Evolutionary conservation across 805 yeast species (phyloP), one percentile per base, ranked within the genome.

Genomic region (Clavispora carvajalis): DNA sequence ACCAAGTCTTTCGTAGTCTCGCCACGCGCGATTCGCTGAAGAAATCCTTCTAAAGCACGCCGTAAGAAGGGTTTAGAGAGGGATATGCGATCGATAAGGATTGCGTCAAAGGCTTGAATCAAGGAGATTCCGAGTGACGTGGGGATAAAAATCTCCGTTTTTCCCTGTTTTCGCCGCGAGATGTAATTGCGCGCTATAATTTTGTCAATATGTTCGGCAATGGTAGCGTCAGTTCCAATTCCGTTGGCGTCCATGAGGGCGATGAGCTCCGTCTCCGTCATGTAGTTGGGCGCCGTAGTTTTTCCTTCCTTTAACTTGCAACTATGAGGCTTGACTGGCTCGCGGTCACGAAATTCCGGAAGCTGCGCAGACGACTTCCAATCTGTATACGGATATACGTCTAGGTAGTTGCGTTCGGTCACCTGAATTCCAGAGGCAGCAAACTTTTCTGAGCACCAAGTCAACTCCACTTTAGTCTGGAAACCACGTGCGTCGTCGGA

Each of bases 141-240:
- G 0, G 99, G 99, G 5, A 83, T 65, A 11, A 93, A 61, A 37
- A 69, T 67, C 38, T 67, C 71, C 1, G 64, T 63, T 18, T 67
- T 51, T 16, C 65, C 62, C 33, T 53, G 50, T 33, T 60, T 65
- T 39, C 58, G 63, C 48, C 73, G 79, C 13, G 60, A 63, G 4
- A 86, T 76, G 53, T 90, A 95, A 15, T 79, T 78, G 39, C 99
- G 64, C 9, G 60, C 59, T 22, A 75, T 63, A 33, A 93, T 80
- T 55, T 85, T 90, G 43, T 85, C 89, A 28, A 93, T 93, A 61
- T 93, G 99, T 33, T 93, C 99, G 0, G 98, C 99, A 62, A 93
- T 95, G 0, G 99, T 93, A 1, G 99, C 99, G 67, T 93, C 99
- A 0, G 99, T 93, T 2, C 99, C 99, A 34, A 93, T 93, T 0